Conservation (phyloP, 306 rosid genomes). For the Prunus salicina region DNA sequence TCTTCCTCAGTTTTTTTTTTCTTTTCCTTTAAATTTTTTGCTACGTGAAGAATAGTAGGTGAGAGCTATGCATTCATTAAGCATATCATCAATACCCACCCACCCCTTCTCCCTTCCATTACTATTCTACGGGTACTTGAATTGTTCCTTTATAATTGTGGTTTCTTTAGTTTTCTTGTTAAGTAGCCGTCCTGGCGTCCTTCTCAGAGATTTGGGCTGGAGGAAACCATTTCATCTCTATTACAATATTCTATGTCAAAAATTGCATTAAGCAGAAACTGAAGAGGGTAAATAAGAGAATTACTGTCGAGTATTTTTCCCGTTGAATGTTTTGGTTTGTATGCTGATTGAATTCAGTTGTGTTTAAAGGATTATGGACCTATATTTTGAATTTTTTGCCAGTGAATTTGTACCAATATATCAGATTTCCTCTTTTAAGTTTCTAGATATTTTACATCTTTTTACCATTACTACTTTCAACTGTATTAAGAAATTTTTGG, state of each 20-base stretch:
- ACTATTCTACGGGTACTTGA: background rate
- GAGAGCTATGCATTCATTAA: too few relatives aligned
- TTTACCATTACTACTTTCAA: background rate
- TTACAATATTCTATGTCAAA: background rate
- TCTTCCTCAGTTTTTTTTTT: too few relatives aligned
- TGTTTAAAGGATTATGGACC: background rate
- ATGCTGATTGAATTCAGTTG: background rate
- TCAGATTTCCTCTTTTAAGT: background rate
- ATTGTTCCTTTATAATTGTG: background rate
- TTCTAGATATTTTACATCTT: background rate
- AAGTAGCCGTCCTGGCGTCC: background rate
- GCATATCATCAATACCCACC: background rate
- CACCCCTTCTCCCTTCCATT: background rate
- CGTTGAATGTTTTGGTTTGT: background rate
- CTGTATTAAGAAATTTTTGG: background rate
- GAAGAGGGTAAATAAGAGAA: background rate
- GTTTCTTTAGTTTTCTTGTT: background rate
- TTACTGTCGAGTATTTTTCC: background rate
- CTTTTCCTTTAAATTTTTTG: too few relatives aligned
- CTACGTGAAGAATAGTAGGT: too few relatives aligned
- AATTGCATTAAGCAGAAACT: background rate
- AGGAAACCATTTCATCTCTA: background rate
- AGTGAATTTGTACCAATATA: background rate
- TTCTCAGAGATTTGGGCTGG: background rate
- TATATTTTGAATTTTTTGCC: background rate